Percentiles rank a stretch among this genome's conserved stretches.
phyloP scores from a whole-genome alignment of 1,139 yeast species.

The Suhomyces kunorum region DNA sequence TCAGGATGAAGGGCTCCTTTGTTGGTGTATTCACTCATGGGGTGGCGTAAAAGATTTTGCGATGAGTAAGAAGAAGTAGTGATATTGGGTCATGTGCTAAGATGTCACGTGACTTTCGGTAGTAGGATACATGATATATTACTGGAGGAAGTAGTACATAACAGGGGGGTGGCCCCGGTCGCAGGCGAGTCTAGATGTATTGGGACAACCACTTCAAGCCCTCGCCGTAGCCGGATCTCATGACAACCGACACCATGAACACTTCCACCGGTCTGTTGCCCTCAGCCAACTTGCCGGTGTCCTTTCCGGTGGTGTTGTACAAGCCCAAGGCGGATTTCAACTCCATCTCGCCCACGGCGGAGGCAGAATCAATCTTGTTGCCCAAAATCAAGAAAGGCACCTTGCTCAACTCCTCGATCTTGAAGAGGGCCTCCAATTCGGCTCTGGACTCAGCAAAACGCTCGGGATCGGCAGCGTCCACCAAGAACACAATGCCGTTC shows the following conservation, averaged over 20 bases:
- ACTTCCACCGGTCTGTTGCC: conserved; percentile 91
- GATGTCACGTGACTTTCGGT: not conserved
- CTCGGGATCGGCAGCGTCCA: conserved; percentile 95
- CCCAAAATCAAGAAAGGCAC: conserved; percentile 95
- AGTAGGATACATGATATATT: not conserved
- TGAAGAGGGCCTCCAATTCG: conserved; percentile 88
- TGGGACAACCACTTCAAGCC: conserved; percentile 97
- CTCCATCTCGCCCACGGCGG: conserved; percentile 94
- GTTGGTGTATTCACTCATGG: conserved; percentile 24
- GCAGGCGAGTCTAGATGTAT: conserved; percentile 58
- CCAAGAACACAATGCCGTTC: conserved; percentile 93
- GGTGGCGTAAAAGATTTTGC: conserved; percentile 4
- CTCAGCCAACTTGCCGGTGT: conserved; percentile 67
- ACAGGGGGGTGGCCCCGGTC: too few species aligned
- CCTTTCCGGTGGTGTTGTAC: conserved; percentile 79
- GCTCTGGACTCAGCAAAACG: conserved; percentile 94
- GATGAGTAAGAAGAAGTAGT: conserved; percentile 2
- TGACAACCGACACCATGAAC: conserved; percentile 95
- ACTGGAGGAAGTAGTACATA: too few species aligned
- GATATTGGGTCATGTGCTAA: conserved; percentile 4
- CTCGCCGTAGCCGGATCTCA: conserved; percentile 96
- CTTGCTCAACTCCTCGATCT: conserved; percentile 81
- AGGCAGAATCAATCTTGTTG: conserved; percentile 92
- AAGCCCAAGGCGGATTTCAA: conserved; percentile 88
- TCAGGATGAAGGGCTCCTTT: conserved; percentile 51